Conservation (phyloP, 2,329 filamentous ascomycete genomes). For the Phyllosticta capitalensis region DNA sequence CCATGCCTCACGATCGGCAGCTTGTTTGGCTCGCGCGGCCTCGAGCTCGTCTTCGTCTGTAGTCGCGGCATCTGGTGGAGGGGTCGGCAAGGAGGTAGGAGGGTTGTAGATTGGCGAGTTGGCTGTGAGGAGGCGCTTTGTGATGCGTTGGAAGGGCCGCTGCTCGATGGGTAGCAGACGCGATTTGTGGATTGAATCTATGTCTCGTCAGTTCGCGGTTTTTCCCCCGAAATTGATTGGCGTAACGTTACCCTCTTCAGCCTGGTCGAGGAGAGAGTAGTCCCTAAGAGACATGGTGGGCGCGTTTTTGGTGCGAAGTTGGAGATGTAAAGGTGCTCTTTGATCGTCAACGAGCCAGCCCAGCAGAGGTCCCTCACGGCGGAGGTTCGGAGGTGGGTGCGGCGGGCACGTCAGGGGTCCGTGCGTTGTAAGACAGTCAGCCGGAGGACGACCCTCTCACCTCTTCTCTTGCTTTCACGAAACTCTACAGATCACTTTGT, state of each 20-base stretch:
- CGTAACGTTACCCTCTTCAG: conserved; percentile 47
- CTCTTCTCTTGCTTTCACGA: too few relatives aligned
- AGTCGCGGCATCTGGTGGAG: conserved; percentile 50
- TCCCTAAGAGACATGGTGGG: conserved; percentile 35
- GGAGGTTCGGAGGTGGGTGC: not conserved
- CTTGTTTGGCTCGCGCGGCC: conserved; percentile 26
- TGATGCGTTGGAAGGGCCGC: conserved; percentile 81
- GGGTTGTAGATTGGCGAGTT: conserved; percentile 52
- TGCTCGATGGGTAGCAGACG: conserved; percentile 86
- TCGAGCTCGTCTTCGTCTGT: conserved; percentile 35
- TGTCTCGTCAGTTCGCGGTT: conserved; percentile 1
- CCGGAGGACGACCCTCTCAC: too few relatives aligned
- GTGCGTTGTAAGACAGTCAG: not conserved
- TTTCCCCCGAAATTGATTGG: not conserved
- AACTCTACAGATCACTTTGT: not conserved
- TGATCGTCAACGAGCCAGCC: not conserved
- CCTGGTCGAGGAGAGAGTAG: conserved; percentile 62
- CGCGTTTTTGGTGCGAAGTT: not conserved
- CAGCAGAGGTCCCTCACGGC: not conserved
- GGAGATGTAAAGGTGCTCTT: not conserved
- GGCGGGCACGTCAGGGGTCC: not conserved
- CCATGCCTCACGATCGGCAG: conserved; percentile 54
- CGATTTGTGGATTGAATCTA: conserved; percentile 74
- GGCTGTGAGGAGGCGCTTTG: conserved; percentile 65
- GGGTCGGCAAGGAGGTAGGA: conserved; percentile 51